Percentiles rank a stretch among this genome's conserved stretches.
Evolutionary conservation across 225 moss, liverwort and hornwort species (phyloP).

Genomic region (Asterella californica): DNA sequence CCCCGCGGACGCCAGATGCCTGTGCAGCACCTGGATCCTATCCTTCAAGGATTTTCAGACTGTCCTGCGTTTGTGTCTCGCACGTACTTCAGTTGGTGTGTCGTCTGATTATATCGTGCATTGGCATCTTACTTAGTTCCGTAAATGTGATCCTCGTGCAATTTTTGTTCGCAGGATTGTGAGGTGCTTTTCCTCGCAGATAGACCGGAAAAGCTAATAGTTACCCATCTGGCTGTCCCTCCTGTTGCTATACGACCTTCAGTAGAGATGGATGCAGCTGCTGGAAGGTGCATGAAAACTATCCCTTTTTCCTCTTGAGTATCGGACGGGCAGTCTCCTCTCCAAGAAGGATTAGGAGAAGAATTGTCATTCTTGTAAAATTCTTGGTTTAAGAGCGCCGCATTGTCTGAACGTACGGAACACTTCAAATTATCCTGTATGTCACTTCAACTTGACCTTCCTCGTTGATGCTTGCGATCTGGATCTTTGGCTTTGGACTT

Average conservation of each 20-base stretch:
- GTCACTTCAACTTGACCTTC: not conserved
- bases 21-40: not conserved
- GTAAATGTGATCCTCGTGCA: not conserved
- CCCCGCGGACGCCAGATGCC: not conserved
- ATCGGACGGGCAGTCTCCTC: too few relatives aligned
- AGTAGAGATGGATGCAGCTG: conserved; percentile 99
- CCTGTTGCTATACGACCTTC: conserved; percentile 97
- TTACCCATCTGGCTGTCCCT: conserved; percentile 89
- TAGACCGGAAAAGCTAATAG: conserved; percentile 89
- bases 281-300: conserved; percentile 64
- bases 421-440: not conserved
- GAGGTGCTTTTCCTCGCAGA: conserved; percentile 88
- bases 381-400: not conserved
- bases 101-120: not conserved
- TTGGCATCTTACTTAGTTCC: too few relatives aligned
- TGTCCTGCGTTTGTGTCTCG: not conserved
- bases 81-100: not conserved
- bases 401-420: not conserved
- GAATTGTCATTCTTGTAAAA: not conserved
- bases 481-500: not conserved
- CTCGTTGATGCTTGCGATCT: not conserved
- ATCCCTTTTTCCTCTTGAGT: not conserved
- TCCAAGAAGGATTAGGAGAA: not conserved
- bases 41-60: not conserved
- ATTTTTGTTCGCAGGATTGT: conserved; percentile 61